Evolutionary conservation across 2,329 filamentous ascomycete species (phyloP).

Genomic region (Phyllachora maydis): DNA sequence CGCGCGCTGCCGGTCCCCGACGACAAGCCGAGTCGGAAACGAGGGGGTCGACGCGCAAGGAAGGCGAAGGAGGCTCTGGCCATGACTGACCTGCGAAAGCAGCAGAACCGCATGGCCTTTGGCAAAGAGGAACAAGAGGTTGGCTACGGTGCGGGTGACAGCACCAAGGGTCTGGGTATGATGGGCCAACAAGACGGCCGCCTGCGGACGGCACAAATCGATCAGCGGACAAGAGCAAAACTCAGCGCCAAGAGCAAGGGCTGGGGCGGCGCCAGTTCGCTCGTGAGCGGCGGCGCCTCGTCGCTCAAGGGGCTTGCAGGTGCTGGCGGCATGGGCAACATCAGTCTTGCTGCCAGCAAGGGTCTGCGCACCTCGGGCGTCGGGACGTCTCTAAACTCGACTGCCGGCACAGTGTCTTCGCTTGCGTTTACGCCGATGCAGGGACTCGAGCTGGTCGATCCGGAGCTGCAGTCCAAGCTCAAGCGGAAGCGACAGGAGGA

Average conservation of each 20-base stretch:
- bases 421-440: conserved; percentile 90
- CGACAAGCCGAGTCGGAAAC: conserved; percentile 84
- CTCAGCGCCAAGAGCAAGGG: conserved; percentile 90
- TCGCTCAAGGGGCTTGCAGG: conserved; percentile 55
- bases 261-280: conserved; percentile 50
- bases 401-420: conserved; percentile 58
- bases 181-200: conserved; percentile 78
- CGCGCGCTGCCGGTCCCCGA: conserved; percentile 81
- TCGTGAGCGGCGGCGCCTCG: conserved; percentile 49
- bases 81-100: conserved; percentile 91
- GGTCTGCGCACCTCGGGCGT: conserved; percentile 70
- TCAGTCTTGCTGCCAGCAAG: conserved; percentile 53
- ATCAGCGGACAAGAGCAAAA: conserved; percentile 82
- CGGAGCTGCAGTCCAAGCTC: conserved; percentile 73
- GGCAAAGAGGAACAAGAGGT: conserved; percentile 90
- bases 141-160: conserved; percentile 72
- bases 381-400: conserved; percentile 38
- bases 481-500: conserved; percentile 83
- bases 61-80: conserved; percentile 94
- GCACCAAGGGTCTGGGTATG: conserved; percentile 82
- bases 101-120: conserved; percentile 90
- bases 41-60: conserved; percentile 70
- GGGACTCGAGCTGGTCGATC: conserved; percentile 85
- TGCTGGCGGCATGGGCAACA: conserved; percentile 40
- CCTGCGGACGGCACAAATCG: conserved; percentile 73